Conservation (phyloP, 805 yeast genomes). For the Clavispora santaluciae region DNA sequence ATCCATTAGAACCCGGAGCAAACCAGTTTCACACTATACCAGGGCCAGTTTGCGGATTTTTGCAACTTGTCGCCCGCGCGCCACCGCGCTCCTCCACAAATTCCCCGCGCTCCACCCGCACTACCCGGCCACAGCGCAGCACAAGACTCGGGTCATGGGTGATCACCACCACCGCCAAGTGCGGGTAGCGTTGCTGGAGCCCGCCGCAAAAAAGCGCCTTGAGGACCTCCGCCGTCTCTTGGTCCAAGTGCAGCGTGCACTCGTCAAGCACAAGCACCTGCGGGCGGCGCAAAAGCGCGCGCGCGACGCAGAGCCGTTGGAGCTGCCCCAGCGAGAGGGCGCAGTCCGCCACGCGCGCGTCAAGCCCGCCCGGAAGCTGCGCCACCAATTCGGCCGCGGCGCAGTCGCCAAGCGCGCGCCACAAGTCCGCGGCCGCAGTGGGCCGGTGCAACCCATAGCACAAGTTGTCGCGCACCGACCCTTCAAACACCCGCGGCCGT, state of each 20-base stretch:
- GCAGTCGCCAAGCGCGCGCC: slow-evolving; percentile 33
- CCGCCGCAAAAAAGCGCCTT: slow-evolving; percentile 39
- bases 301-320: slow-evolving; percentile 78
- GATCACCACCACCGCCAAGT: slow-evolving; percentile 49
- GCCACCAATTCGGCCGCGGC: slow-evolving; percentile 52
- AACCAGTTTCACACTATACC: no score
- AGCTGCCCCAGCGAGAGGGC: slow-evolving; percentile 85
- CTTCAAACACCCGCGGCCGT: slow-evolving; percentile 65
- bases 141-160: slow-evolving; percentile 57
- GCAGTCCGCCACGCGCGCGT: slow-evolving; percentile 53
- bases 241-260: slow-evolving; percentile 83
- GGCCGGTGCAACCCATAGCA: slow-evolving; percentile 47
- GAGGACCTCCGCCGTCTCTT: slow-evolving; percentile 50
- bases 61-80: no score
- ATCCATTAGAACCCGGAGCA: no score
- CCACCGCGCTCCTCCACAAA: slow-evolving; percentile 40
- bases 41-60: no score
- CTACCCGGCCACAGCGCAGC: slow-evolving; percentile 44
- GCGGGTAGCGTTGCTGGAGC: slow-evolving; percentile 14
- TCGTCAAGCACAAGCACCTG: slow-evolving; percentile 74
- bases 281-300: slow-evolving; percentile 72
- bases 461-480: slow-evolving; percentile 67
- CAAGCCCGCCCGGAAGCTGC: slow-evolving; percentile 52
- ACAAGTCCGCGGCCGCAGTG: slow-evolving; percentile 27
- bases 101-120: slow-evolving; percentile 47